A percentile compares a stretch with the other conserved stretches of the same genome.
Conservation (phyloP, 768 basidiomycete genomes). For the Suillus subalutaceus region DNA sequence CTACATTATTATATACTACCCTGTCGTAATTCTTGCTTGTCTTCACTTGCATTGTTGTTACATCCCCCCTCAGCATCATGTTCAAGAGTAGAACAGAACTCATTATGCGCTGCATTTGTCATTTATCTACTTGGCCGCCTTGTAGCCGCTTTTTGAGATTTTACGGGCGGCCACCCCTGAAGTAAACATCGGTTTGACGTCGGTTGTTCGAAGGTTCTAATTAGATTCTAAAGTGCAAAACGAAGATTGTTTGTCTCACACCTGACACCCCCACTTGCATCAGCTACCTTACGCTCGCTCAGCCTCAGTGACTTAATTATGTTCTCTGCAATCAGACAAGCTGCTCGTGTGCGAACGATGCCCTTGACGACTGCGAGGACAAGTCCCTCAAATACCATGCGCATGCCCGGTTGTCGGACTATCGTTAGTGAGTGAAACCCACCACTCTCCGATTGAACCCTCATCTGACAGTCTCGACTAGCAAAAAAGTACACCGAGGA, state of each 20-base stretch:
- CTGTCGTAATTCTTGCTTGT: conserved; percentile 20
- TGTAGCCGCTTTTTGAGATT: neutral
- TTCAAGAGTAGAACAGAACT: conserved; percentile 13
- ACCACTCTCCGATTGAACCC: neutral
- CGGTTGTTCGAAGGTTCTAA: conserved; percentile 8
- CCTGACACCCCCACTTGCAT: conserved; percentile 14
- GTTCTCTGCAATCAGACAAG: conserved; percentile 10
- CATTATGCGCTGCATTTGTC: neutral
- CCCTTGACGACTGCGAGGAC: conserved; percentile 2
- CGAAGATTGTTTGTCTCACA: conserved; percentile 14
- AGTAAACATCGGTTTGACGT: conserved; percentile 3
- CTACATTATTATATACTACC: conserved; percentile 20
- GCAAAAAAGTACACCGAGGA: conserved; percentile 83
- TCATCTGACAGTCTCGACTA: conserved; percentile 27
- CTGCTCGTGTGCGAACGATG: conserved; percentile 9
- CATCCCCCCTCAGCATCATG: conserved; percentile 28
- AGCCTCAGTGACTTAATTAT: conserved; percentile 8
- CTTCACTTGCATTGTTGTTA: conserved; percentile 18
- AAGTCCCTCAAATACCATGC: neutral
- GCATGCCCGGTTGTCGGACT: conserved; percentile 9
- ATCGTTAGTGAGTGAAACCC: conserved; percentile 13
- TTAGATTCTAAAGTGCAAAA: neutral
- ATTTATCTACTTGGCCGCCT: neutral
- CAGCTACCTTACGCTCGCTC: conserved; percentile 3
- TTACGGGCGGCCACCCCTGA: conserved; percentile 2